phyloP scores from a whole-genome alignment of 441 rosid species.

The Adansonia rubrostipa region DNA sequence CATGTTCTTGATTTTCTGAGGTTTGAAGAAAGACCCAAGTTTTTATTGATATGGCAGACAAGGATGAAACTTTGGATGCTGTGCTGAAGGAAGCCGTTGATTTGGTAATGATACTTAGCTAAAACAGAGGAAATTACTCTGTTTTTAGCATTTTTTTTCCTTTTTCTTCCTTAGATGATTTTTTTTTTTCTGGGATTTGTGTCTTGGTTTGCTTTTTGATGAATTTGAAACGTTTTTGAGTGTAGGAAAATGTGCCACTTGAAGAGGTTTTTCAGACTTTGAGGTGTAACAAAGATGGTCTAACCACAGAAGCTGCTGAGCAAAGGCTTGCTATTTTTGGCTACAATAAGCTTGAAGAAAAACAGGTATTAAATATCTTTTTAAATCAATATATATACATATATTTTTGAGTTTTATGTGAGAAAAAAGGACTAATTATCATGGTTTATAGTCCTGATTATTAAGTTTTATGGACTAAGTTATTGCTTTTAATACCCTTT shows the following conservation, averaged over 20 bases:
- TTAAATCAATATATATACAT: not conserved
- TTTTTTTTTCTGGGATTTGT: conserved; percentile 16
- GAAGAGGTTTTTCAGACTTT: conserved; percentile 55
- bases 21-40: not conserved
- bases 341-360: conserved; percentile 53
- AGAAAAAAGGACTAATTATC: not conserved
- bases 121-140: conserved; percentile 25
- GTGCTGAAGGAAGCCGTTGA: conserved; percentile 66
- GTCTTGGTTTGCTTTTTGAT: conserved; percentile 21
- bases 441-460: not conserved
- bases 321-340: conserved; percentile 51
- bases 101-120: conserved; percentile 42
- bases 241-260: conserved; percentile 50
- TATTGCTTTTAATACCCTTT: not conserved
- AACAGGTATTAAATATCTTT: conserved; percentile 32
- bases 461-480: not conserved
- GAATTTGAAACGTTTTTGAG: conserved; percentile 26
- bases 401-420: not conserved
- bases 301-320: conserved; percentile 49
- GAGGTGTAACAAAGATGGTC: conserved; percentile 47
- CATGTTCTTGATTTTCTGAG: conserved; percentile 6
- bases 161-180: not conserved
- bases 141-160: not conserved
- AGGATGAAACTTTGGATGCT: conserved; percentile 53
- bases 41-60: conserved; percentile 40